A percentile compares a stretch with the other conserved stretches of the same genome.
phyloP scores from a whole-genome alignment of 1,284 basidiomycete genomes.

The Pyrrhoderma noxium region DNA sequence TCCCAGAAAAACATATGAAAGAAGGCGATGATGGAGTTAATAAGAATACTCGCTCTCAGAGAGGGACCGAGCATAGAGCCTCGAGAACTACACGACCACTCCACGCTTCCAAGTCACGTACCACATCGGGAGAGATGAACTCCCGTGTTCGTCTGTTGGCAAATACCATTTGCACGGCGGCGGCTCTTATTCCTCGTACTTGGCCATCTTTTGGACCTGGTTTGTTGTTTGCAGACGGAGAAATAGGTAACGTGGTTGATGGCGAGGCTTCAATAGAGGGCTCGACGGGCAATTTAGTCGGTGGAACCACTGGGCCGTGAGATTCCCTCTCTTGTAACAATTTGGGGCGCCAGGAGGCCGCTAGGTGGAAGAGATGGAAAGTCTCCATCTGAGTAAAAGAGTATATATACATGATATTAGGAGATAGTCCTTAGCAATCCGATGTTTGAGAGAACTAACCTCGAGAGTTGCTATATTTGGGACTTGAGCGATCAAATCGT shows the following conservation, averaged over 20 bases:
- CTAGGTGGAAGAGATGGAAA: constrained; percentile 69
- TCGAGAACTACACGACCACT: constrained; percentile 47
- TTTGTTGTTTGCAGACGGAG: too few relatives aligned
- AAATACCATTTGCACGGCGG: constrained; percentile 79
- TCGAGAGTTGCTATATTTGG: constrained; percentile 59
- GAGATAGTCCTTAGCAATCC: too few relatives aligned
- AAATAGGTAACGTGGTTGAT: too few relatives aligned
- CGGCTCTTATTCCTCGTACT: constrained; percentile 67
- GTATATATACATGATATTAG: background rate
- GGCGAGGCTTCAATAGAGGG: constrained; percentile 25
- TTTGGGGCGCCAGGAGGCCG: constrained; percentile 43
- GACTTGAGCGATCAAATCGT: constrained; percentile 41
- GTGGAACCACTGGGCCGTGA: constrained; percentile 24
- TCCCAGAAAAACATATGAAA: too few relatives aligned
- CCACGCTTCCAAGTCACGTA: constrained; percentile 60
- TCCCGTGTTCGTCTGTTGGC: constrained; percentile 69
- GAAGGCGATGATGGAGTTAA: too few relatives aligned
- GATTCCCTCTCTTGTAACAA: constrained; percentile 8
- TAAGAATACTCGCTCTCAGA: too few relatives aligned
- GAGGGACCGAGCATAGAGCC: constrained; percentile 34
- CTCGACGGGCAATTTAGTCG: constrained; percentile 25
- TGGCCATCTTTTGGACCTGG: too few relatives aligned
- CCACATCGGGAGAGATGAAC: constrained; percentile 70
- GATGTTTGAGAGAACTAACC: constrained; percentile 33
- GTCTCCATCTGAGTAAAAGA: constrained; percentile 62